Evolutionary conservation across 495 filamentous ascomycete genomes (phyloP), one percentile per base, ranked within the genome.

Genomic region (Daldinia loculata): DNA sequence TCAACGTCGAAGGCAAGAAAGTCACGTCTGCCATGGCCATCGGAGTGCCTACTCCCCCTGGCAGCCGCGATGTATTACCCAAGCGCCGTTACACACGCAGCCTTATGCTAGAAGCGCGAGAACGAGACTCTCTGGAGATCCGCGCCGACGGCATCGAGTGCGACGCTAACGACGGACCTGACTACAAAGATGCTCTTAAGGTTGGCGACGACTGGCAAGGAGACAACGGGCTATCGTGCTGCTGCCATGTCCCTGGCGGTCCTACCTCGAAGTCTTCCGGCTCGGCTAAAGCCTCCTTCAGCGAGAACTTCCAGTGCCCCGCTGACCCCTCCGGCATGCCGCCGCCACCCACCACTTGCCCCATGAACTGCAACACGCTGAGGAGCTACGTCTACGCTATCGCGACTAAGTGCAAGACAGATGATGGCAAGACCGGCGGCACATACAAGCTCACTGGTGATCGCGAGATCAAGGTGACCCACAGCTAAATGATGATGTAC

Each of bases 21-120:
- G 67, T 69, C 14, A 59, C 34, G 8, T 69, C 67, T 11, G 67
- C 67, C 4, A 64, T 69, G 67, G 67, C 24, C 2, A 69, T 69
- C 27, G 67, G 61, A 22, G 67, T 69, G 1, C 53, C 55, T 14
- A 69, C 67, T 30, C 67, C 55, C n/a, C 41, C 45, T 11, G 2
- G 27, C 2, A 0, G 19, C n/a, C 61, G 38, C 3, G 34, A 60
- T 19, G 15, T 22, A 24, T 22, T 8, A 5, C 43, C 43, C 8
- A 48, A 48, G 11, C 43, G 17, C 43, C 43, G 43, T 5, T 48
- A 48, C 17, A 48, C 60, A 22, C 67, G 67, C 7, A 60, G 34
- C 9, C 41, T 64, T 14, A 59, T 58, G 3, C 19, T 56, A 15
- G 60, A 66, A 34, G 63, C 45, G 34, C 56, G 55, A 9, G 63